Conservation (phyloP, 2,329 filamentous ascomycete species). For the Fusarium mangiferae region DNA sequence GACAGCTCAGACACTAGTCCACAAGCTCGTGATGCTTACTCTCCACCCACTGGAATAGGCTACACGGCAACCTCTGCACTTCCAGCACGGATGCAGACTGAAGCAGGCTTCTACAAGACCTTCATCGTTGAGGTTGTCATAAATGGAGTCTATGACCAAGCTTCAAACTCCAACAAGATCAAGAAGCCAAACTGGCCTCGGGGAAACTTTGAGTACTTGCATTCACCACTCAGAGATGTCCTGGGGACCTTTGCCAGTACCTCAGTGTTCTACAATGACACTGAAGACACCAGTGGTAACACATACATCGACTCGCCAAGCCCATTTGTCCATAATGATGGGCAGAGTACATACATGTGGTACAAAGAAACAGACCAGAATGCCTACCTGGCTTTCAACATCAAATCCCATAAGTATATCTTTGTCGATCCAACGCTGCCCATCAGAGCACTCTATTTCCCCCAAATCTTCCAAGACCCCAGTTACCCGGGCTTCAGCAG, state of each 20-base stretch:
- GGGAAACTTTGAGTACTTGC: not conserved
- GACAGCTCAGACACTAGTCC: no score
- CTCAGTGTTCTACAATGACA: not conserved
- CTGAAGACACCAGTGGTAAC: not conserved
- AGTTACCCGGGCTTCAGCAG: not conserved
- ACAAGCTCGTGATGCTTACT: no score
- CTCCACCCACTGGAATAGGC: not conserved
- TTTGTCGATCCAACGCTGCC: not conserved
- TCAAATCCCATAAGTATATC: not conserved
- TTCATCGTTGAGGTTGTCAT: not conserved
- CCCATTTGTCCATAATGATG: not conserved
- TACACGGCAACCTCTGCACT: not conserved
- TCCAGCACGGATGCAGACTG: not conserved
- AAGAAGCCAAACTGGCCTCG: not conserved
- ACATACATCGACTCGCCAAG: not conserved
- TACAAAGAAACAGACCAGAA: not conserved
- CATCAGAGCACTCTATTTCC: not conserved
- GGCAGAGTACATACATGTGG: not conserved
- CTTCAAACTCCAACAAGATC: not conserved
- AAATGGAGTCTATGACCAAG: not conserved
- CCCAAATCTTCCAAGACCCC: not conserved
- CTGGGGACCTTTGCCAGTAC: not conserved
- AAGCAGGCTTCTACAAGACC: not conserved
- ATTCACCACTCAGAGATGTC: not conserved
- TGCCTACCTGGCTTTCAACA: not conserved